phyloP scores from a whole-genome alignment of 495 filamentous ascomycete genomes.

The Melanomma pulvis-pyrius region DNA sequence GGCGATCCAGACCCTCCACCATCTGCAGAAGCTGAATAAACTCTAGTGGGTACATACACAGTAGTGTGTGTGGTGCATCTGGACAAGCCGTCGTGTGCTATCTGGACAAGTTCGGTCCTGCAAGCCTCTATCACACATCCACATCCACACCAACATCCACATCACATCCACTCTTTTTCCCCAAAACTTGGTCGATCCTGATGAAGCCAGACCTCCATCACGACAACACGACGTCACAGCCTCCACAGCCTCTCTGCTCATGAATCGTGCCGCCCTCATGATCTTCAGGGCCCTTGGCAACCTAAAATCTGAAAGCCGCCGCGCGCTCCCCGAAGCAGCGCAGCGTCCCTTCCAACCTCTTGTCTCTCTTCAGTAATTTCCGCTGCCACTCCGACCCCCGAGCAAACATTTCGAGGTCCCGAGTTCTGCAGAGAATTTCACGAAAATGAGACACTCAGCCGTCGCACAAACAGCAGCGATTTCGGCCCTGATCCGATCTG shows the following conservation, averaged over 20 bases:
- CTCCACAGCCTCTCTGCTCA: background rate
- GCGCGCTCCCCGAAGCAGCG: constrained; percentile 7
- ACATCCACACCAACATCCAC: background rate
- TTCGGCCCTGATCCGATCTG: constrained; percentile 9
- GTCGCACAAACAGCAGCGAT: constrained; percentile 4
- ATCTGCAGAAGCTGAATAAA: background rate
- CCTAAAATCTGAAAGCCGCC: background rate
- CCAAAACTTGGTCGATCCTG: too few species aligned
- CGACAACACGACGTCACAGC: too few species aligned
- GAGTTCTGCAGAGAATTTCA: background rate
- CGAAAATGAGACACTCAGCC: background rate
- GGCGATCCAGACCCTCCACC: background rate
- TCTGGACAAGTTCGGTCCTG: constrained; percentile 1
- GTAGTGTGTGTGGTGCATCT: too few species aligned
- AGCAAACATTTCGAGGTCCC: background rate
- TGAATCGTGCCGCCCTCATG: constrained; percentile 2
- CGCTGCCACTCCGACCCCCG: background rate
- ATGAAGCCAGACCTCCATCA: too few species aligned
- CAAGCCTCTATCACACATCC: background rate
- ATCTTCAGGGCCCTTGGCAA: constrained; percentile 9
- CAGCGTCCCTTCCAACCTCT: background rate
- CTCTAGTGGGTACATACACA: background rate
- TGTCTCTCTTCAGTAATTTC: background rate
- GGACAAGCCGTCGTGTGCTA: too few species aligned
- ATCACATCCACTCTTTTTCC: too few species aligned